phyloP scores from a whole-genome alignment of 495 filamentous ascomycete genomes.

The Glonium stellatum region DNA sequence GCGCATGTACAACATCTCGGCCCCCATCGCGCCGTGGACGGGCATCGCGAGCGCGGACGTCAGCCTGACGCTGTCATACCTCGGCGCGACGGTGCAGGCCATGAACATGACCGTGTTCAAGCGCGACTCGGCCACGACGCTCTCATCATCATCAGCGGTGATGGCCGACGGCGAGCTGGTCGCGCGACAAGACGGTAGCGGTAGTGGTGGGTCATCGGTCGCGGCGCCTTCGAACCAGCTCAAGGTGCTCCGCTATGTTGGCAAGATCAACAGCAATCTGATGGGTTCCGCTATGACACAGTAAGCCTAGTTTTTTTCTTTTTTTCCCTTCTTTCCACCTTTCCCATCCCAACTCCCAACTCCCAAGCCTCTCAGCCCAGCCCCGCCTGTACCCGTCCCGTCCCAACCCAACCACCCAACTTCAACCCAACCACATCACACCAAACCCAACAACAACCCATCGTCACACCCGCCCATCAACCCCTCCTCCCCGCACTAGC shows the following conservation, averaged over 20 bases:
- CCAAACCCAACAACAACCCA: too few relatives aligned
- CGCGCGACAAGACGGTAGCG: conserved; percentile 10
- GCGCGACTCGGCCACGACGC: conserved; percentile 6
- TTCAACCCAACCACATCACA: too few relatives aligned
- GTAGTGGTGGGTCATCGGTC: too few relatives aligned
- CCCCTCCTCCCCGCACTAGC: too few relatives aligned
- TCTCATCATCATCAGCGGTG: conserved; percentile 26
- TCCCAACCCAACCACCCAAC: too few relatives aligned
- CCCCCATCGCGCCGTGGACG: conserved; percentile 50
- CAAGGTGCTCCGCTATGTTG: conserved; percentile 31
- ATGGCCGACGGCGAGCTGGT: conserved; percentile 14
- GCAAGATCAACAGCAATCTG: conserved; percentile 29
- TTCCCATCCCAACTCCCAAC: too few relatives aligned
- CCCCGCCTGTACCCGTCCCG: too few relatives aligned
- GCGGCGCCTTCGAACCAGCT: conserved; percentile 7
- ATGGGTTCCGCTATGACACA: conserved; percentile 29
- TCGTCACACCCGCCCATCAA: too few relatives aligned
- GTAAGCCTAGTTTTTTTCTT: too few relatives aligned
- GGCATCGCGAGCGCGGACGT: conserved; percentile 50
- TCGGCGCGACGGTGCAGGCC: conserved; percentile 48
- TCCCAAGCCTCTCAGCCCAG: too few relatives aligned
- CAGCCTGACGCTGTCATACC: conserved; percentile 51
- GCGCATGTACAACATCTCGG: conserved; percentile 56
- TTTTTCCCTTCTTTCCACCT: too few relatives aligned
- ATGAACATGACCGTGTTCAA: conserved; percentile 22